Conservation (phyloP, 1,139 yeast species). For the Arxiozyma telluris region DNA sequence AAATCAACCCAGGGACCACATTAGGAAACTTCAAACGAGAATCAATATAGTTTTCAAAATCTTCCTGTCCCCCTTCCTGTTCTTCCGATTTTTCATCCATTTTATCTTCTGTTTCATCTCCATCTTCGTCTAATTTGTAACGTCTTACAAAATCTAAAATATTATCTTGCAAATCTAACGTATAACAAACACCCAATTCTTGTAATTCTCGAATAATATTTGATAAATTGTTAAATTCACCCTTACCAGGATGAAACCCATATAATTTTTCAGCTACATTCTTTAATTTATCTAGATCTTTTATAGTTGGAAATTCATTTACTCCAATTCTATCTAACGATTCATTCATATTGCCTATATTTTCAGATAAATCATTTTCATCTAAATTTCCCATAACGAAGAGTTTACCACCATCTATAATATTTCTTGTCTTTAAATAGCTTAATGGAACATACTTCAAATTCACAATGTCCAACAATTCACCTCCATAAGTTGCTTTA, state of each 20-base stretch:
- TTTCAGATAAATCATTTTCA: not conserved
- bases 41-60: slow-evolving; percentile 15
- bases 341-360: slow-evolving; percentile 12
- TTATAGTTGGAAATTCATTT: not conserved
- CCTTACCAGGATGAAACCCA: slow-evolving; percentile 16
- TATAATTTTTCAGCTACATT: slow-evolving; percentile 37
- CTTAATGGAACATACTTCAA: slow-evolving; percentile 40
- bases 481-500: slow-evolving; percentile 72
- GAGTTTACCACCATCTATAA: slow-evolving; percentile 36
- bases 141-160: not conserved
- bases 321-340: slow-evolving; percentile 5
- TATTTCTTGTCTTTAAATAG: slow-evolving; percentile 27
- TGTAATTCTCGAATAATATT: not conserved
- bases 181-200: not conserved
- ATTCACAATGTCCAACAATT: slow-evolving; percentile 47
- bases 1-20: slow-evolving; percentile 45
- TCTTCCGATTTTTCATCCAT: not conserved
- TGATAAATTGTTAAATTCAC: not conserved
- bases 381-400: slow-evolving; percentile 30
- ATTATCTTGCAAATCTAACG: not conserved
- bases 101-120: not conserved
- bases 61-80: slow-evolving; percentile 7
- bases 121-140: not conserved
- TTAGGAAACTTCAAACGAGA: slow-evolving; percentile 31
- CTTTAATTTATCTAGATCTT: not conserved